These are phyloP conservation scores for Trametes coccinea DNA, from an alignment of 768 basidiomycete species.

Conservation along the genomic window DNA sequence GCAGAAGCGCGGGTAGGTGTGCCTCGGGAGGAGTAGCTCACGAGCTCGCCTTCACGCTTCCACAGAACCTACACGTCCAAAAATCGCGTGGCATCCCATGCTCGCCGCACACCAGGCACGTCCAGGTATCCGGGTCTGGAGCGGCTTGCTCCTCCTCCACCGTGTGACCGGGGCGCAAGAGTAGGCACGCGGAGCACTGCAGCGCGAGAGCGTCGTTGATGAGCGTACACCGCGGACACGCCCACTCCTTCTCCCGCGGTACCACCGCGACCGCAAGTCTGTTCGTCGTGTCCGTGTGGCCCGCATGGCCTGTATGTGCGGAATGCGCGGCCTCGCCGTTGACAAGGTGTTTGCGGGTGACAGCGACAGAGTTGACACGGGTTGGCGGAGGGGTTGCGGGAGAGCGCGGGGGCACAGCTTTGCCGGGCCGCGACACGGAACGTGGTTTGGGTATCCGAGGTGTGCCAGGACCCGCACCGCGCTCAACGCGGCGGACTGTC, in stretches of 20 bases:
- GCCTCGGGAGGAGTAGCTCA: not conserved
- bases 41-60: conserved; percentile 52
- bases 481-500: conserved; percentile 14
- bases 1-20: not conserved
- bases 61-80: conserved; percentile 79
- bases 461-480: conserved; percentile 9
- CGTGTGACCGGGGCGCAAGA: conserved; percentile 27
- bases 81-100: conserved; percentile 58
- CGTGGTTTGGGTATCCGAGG: conserved; percentile 19
- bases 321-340: not conserved
- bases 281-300: not conserved
- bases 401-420: not conserved
- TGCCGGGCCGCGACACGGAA: conserved; percentile 5
- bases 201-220: conserved; percentile 50
- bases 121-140: conserved; percentile 47
- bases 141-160: not conserved
- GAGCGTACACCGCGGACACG: conserved; percentile 60
- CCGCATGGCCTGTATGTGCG: not conserved
- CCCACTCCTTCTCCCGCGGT: conserved; percentile 30
- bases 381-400: conserved; percentile 19
- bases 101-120: conserved; percentile 65
- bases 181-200: conserved; percentile 64
- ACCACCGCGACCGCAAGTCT: not conserved
- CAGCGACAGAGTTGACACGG: conserved; percentile 12
- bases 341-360: not conserved